A percentile compares a stretch with the other conserved stretches of the same genome.
These are phyloP conservation scores for Calonectria montana DNA, from an alignment of 2,329 filamentous ascomycete species.

Conservation along the genomic window DNA sequence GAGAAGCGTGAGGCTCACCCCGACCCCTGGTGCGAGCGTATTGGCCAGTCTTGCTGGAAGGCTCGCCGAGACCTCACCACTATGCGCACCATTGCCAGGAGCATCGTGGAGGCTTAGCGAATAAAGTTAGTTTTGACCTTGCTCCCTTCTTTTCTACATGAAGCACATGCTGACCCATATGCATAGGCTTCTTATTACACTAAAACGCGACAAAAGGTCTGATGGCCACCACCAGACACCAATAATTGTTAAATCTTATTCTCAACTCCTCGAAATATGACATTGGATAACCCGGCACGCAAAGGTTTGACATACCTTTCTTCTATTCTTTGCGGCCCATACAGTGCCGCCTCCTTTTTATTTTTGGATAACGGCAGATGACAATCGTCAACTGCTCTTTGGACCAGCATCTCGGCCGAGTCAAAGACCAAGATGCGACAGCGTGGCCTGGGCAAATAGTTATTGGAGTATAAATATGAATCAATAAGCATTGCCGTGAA, in stretches of 20 bases:
- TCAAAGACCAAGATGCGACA: conserved; percentile 22
- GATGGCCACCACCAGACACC: neutral
- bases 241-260: conserved; percentile 1
- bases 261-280: neutral
- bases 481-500: conserved; percentile 10
- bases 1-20: conserved; percentile 41
- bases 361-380: conserved; percentile 38
- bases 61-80: conserved; percentile 50
- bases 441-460: conserved; percentile 30
- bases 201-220: neutral
- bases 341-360: conserved; percentile 24
- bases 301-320: conserved; percentile 13
- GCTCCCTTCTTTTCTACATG: neutral
- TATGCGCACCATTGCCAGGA: conserved; percentile 42
- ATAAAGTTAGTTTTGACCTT: conserved; percentile 35
- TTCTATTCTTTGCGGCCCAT: conserved; percentile 28
- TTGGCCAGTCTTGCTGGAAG: conserved; percentile 52
- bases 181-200: neutral
- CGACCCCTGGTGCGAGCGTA: conserved; percentile 41
- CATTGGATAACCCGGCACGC: conserved; percentile 1
- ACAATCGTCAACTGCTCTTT: conserved; percentile 34
- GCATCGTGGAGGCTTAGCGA: conserved; percentile 39
- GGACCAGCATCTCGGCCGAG: conserved; percentile 25
- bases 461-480: conserved; percentile 33
- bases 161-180: neutral